A percentile compares a stretch with the other conserved stretches of the same genome.
Conservation (phyloP, 768 basidiomycete genomes). For the Suillus spraguei region DNA sequence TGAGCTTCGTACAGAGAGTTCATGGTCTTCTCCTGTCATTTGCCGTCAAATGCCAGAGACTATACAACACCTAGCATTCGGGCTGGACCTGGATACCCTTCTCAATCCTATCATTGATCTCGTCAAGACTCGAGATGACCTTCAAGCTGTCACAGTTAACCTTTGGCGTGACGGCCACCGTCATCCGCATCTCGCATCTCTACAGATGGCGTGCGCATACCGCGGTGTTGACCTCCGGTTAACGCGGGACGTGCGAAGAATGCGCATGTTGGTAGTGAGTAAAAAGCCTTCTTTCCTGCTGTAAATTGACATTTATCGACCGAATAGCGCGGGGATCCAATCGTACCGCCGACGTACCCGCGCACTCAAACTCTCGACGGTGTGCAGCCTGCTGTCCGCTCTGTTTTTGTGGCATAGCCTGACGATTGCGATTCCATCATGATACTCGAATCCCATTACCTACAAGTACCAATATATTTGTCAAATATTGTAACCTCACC, state of each 20-base stretch:
- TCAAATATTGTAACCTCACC: background rate
- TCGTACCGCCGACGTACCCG: slow-evolving; percentile 20
- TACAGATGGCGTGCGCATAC: slow-evolving; percentile 67
- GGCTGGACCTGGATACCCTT: slow-evolving; percentile 56
- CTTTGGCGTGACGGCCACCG: slow-evolving; percentile 52
- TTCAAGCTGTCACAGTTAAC: slow-evolving; percentile 56
- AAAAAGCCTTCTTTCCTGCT: slow-evolving; percentile 2
- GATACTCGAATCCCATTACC: background rate
- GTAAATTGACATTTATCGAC: background rate
- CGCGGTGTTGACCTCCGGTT: slow-evolving; percentile 58
- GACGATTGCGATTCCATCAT: background rate
- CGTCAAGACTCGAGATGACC: slow-evolving; percentile 45
- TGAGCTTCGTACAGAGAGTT: slow-evolving; percentile 59
- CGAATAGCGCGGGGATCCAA: slow-evolving; percentile 22
- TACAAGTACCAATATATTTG: background rate
- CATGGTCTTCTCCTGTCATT: slow-evolving; percentile 45
- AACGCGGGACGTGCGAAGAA: slow-evolving; percentile 51
- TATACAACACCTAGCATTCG: slow-evolving; percentile 60
- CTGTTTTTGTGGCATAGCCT: slow-evolving; percentile 6
- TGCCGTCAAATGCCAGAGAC: slow-evolving; percentile 51
- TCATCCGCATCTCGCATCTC: slow-evolving; percentile 51
- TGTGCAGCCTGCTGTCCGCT: slow-evolving; percentile 8
- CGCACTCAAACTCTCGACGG: slow-evolving; percentile 21
- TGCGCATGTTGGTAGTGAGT: slow-evolving; percentile 56
- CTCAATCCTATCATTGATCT: slow-evolving; percentile 57